These are phyloP conservation scores for Penicillium samsonianum DNA, from an alignment of 495 filamentous ascomycete genomes.

Conservation along the genomic window DNA sequence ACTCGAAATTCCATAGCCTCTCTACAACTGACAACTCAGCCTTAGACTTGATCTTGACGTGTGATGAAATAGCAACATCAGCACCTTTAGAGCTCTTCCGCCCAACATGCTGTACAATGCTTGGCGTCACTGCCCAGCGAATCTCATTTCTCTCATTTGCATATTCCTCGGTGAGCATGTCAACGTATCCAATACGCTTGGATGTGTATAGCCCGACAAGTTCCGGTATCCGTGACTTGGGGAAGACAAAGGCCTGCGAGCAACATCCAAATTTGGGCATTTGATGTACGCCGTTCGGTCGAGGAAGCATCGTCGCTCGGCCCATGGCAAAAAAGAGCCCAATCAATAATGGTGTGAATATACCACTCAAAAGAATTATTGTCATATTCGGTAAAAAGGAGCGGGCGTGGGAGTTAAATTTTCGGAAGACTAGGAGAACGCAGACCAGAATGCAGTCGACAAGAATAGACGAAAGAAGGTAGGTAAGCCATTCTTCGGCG, in stretches of 20 bases:
- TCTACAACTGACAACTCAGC: neutral
- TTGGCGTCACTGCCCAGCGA: conserved; percentile 54
- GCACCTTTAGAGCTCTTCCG: conserved; percentile 34
- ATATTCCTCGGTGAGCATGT: conserved; percentile 50
- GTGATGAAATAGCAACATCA: neutral
- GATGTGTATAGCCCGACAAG: conserved; percentile 21
- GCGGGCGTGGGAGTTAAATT: neutral
- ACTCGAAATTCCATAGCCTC: neutral
- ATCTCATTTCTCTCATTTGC: conserved; percentile 37
- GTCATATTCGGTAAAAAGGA: conserved; percentile 20
- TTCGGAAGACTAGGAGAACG: conserved; percentile 13
- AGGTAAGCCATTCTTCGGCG: conserved; percentile 47
- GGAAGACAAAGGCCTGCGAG: conserved; percentile 46
- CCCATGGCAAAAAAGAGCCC: conserved; percentile 38
- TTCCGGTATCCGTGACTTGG: conserved; percentile 34
- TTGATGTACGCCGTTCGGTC: conserved; percentile 40
- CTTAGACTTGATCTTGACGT: neutral
- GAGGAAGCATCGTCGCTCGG: conserved; percentile 37
- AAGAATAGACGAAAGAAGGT: conserved; percentile 34
- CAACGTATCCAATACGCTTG: conserved; percentile 29
- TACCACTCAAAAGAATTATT: conserved; percentile 14
- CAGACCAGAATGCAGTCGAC: conserved; percentile 15
- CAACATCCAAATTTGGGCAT: conserved; percentile 58
- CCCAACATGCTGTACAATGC: conserved; percentile 55
- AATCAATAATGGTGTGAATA: conserved; percentile 34